Conservation (phyloP, 345 rosid genomes). For the Draba incana region DNA sequence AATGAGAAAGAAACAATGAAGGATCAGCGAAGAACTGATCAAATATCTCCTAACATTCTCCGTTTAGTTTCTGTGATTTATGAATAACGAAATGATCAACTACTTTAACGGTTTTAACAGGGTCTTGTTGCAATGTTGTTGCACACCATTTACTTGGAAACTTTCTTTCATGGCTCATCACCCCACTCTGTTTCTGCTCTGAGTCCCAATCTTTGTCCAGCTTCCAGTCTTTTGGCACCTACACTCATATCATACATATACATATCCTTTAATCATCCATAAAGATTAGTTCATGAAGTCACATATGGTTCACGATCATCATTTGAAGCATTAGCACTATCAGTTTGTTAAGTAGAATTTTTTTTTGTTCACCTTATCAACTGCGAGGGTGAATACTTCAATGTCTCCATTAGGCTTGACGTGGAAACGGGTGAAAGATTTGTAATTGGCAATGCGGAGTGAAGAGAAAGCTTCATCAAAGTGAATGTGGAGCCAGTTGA, state of each 20-base stretch:
- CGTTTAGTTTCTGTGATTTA: conserved; percentile 45
- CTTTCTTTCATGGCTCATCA: conserved; percentile 61
- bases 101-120: conserved; percentile 66
- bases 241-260: conserved; percentile 30
- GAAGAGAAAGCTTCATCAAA: conserved; percentile 99
- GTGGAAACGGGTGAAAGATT: conserved; percentile 89
- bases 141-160: conserved; percentile 94
- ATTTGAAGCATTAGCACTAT: background rate
- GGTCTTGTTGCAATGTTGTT: conserved; percentile 58
- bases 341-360: conserved; percentile 6
- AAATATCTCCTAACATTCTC: conserved; percentile 38
- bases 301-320: background rate
- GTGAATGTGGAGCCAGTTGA: conserved; percentile 97
- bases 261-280: conserved; percentile 11
- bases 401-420: conserved; percentile 71
- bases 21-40: conserved; percentile 49
- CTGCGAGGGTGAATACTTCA: conserved; percentile 93
- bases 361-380: conserved; percentile 71
- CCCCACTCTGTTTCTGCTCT: conserved; percentile 57
- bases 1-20: conserved; percentile 14
- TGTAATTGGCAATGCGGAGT: conserved; percentile 96
- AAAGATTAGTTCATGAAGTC: background rate
- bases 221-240: conserved; percentile 97
- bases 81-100: conserved; percentile 70
- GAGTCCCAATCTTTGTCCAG: conserved; percentile 79